Conservation (phyloP, 345 rosid genomes). For the Hibiscus trionum region DNA sequence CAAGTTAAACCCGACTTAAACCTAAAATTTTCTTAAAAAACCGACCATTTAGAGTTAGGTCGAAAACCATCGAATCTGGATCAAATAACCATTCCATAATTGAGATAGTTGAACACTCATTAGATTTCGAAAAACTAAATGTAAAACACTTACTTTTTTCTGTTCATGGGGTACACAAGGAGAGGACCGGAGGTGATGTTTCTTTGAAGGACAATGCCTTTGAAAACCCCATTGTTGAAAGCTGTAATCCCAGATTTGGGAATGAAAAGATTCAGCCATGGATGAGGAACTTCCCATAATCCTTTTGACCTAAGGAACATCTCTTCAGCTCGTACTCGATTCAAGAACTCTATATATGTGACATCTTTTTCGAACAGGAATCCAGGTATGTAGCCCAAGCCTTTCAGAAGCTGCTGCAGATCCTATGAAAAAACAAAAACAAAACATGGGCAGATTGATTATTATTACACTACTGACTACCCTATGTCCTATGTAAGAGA, state of each 20-base stretch:
- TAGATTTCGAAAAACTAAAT: too few species aligned
- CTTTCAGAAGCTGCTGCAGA: slow-evolving; percentile 23
- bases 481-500: not conserved
- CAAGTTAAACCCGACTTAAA: too few species aligned
- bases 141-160: slow-evolving; percentile 42
- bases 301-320: slow-evolving; percentile 51
- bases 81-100: too few species aligned
- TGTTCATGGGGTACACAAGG: slow-evolving; percentile 79
- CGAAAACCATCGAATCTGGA: too few species aligned
- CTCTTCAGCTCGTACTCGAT: slow-evolving; percentile 73
- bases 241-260: slow-evolving; percentile 58
- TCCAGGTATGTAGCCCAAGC: slow-evolving; percentile 24
- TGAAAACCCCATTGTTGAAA: slow-evolving; percentile 64
- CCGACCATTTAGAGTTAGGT: too few species aligned
- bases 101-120: too few species aligned
- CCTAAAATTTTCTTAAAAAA: too few species aligned
- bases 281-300: slow-evolving; percentile 95
- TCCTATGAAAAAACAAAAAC: slow-evolving; percentile 22
- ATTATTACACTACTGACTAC: not conserved
- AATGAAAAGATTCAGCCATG: slow-evolving; percentile 82
- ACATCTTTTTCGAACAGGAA: slow-evolving; percentile 38
- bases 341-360: slow-evolving; percentile 47
- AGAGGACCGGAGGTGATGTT: slow-evolving; percentile 59
- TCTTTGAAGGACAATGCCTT: slow-evolving; percentile 48
- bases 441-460: not conserved